Evolutionary conservation across 257 asterid species (phyloP).

Genomic region (Knoxia roxburghii): DNA sequence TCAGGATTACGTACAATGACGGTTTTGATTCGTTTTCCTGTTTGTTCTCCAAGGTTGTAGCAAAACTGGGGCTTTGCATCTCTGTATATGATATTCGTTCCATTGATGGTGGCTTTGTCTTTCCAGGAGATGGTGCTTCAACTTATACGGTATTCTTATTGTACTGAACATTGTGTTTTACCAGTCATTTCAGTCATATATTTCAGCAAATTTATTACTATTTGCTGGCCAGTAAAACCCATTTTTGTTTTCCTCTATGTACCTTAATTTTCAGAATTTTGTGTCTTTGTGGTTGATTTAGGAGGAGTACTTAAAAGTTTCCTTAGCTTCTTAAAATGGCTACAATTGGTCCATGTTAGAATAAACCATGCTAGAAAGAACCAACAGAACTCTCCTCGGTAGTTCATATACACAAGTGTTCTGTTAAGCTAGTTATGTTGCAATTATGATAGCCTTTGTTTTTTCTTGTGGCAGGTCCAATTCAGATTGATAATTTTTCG

Average conservation of each 20-base stretch:
- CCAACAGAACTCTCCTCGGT: not conserved
- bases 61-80: constrained; percentile 59
- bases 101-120: constrained; percentile 69
- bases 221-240: not conserved
- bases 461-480: constrained; percentile 50
- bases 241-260: not conserved
- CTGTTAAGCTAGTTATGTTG: not conserved
- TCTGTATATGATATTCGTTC: constrained; percentile 71
- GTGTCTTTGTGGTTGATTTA: not conserved
- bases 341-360: not conserved
- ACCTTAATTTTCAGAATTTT: not conserved
- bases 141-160: constrained; percentile 59
- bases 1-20: not conserved
- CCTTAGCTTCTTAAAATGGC: not conserved
- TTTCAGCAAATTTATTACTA: not conserved
- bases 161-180: not conserved
- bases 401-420: not conserved
- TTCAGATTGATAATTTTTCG: constrained; percentile 83
- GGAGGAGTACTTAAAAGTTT: not conserved
- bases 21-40: not conserved
- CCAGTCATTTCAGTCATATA: too few relatives aligned
- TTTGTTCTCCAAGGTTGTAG: constrained; percentile 46
- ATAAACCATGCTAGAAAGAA: not conserved
- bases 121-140: constrained; percentile 79
- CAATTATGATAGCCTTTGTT: not conserved